Evolutionary conservation across 1,139 yeast genomes (phyloP), one percentile per base, ranked within the genome.

Genomic region (Yamadazyma atlantica): DNA sequence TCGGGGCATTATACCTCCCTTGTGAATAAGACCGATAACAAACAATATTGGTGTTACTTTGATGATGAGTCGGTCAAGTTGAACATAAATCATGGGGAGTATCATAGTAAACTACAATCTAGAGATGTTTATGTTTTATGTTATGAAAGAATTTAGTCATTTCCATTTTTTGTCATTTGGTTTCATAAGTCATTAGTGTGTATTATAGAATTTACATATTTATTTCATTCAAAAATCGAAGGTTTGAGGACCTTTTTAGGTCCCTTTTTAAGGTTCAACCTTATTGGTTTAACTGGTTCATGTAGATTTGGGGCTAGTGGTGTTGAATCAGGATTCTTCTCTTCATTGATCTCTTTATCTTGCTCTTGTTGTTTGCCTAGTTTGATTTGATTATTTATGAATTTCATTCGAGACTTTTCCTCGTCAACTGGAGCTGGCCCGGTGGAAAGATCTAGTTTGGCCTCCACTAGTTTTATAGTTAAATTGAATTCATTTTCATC

Each of bases 1-100:
- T 78, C 84, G 41, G 94, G 94, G 0, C 94, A 85, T 57, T 85
- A 85, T 53, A 84, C 89, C 1, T 64, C 89, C 0, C 64, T 78
- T 40, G 81, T 83, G 1, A 73, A 82, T 50, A 83, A 83, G 55
- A 55, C 67, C 41, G 60, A 45, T 42, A 53, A 26, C 36, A 49
- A 23, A 64, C 64, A 51, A 59, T 57, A 51, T 38, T 84, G 92
- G 92, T 81, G 84, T 53, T 73, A 75, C 42, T 85, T 84, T 57
- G 92, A 85, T 53, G 94, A 85, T 56, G 88, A 80, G 42, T 60
- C 64, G 32, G 81, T 82, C 1, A 73, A 73, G 39, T 67, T 68
- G 7, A 67, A 70, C 34, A 47, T 68, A 11, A 63, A 66, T 14
- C 80, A 78, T 48, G 82, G 84, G 10, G 63, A 64, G 37, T 54